Evolutionary conservation across 2,329 filamentous ascomycete genomes (phyloP).

Genomic region (Hymenoscyphus infarciens): DNA sequence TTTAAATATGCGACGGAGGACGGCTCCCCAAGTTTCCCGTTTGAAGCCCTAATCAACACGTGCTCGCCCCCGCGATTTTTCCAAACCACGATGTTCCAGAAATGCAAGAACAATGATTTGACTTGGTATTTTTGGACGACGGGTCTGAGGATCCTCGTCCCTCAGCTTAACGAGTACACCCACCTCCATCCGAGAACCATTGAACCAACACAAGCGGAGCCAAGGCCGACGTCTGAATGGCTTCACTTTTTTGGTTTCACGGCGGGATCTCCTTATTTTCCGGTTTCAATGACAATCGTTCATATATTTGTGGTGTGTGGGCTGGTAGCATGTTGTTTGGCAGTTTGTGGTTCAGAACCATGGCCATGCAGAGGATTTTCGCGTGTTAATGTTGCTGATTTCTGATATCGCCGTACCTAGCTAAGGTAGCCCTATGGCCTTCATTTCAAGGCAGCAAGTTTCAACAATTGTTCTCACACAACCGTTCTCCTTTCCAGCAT

Average conservation of each 20-base stretch:
- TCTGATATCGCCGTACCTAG: no score
- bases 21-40: background rate
- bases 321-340: background rate
- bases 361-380: no score
- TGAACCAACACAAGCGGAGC: background rate
- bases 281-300: background rate
- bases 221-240: background rate
- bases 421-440: no score
- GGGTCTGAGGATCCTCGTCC: background rate
- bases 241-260: background rate
- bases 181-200: background rate
- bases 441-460: no score
- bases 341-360: no score
- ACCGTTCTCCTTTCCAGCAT: no score
- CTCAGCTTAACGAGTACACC: background rate
- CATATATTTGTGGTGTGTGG: background rate
- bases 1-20: no score
- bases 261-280: background rate
- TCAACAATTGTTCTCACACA: no score
- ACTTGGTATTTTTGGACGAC: background rate
- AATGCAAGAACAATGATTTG: background rate
- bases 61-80: background rate
- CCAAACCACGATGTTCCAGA: slow-evolving; percentile 1
- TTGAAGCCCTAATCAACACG: background rate
- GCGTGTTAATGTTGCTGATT: no score